Base-by-base conservation (phyloP, 192 early-diverging fungal species). In the Rhizophagus clarus region DNA sequence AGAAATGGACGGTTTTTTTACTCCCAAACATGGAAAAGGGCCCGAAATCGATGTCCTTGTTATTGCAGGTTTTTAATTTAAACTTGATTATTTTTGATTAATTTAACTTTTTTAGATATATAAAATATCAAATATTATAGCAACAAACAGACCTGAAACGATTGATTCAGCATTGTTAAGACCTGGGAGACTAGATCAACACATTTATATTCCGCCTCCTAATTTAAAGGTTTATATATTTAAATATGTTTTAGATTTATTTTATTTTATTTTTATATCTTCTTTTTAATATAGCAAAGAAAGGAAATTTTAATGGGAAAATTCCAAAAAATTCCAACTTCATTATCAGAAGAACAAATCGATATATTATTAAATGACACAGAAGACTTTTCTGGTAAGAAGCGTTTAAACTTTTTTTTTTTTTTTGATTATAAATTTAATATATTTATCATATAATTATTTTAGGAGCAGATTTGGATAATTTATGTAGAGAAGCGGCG, bases 121-220 rank as follows among this genome's bases (percentile, higher is more conserved):
- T 37, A 6, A 40, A 11, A 70, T 40, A 74, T 49, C 20, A 6
- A 77, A 61, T 61, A 34, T 32, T 51, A 63, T 85, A 94, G 95
- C 94, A 6, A 96, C 95, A 29, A 95, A 90, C 74, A 87, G 92
- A 10, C 90, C 90, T 14, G 84, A 94, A 37, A 83, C 88, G 7
- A 90, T 97, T 26, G 95, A 97, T 87, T 74, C 89, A 3, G 95
- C 96, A 4, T 88, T 97, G 32, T 70, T 96, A 82, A 90, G 96
- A 60, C 95, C 96, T 14, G 95, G 95, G 28, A 90, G 96, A 14
- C 84, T 97, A 49, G 96, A 96, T 82, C 90, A 95, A 75, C 90
- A 92, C 76, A 82, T 97, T 47, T 79, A 88, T 63, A 85, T 97
- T 31, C 85, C 86, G 15, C 49, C 86, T 3, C 95, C 95, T 17